A percentile compares a stretch with the other conserved stretches of the same genome.
These are phyloP conservation scores for Aspergillus fumigatus DNA, from an alignment of 2,329 filamentous ascomycete genomes.

Conservation along the genomic window DNA sequence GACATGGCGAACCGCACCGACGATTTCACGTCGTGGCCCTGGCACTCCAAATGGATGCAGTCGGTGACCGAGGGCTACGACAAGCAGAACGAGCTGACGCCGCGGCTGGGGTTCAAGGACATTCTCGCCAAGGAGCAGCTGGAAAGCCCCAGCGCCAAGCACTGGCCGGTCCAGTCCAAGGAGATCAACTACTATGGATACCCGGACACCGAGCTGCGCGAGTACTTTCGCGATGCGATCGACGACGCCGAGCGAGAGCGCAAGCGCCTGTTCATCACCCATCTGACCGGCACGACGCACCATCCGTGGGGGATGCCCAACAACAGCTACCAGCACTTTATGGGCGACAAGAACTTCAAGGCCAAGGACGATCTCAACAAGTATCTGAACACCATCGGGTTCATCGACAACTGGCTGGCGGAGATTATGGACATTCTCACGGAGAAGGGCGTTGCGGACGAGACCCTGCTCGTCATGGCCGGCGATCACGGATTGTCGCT, in stretches of 20 bases:
- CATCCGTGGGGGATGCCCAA: conserved; percentile 30
- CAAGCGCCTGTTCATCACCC: conserved; percentile 29
- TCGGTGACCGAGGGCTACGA: conserved; percentile 29
- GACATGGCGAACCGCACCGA: conserved; percentile 19
- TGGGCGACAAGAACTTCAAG: conserved; percentile 8
- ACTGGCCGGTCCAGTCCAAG: conserved; percentile 20
- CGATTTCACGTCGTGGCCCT: conserved; percentile 29
- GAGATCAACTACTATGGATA: conserved; percentile 33
- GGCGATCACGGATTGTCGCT: conserved; percentile 34
- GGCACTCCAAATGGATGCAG: conserved; percentile 32
- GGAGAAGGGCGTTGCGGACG: conserved; percentile 28
- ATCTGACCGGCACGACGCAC: conserved; percentile 32
- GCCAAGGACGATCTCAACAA: conserved; percentile 22
- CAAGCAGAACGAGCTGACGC: conserved; percentile 24
- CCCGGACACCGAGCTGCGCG: conserved; percentile 26
- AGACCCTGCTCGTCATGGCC: conserved; percentile 31
- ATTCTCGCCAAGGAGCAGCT: conserved; percentile 25
- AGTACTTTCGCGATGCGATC: conserved; percentile 31
- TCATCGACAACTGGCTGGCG: conserved; percentile 28
- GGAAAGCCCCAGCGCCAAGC: conserved; percentile 19
- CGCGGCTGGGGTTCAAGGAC: conserved; percentile 24
- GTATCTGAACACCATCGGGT: conserved; percentile 30
- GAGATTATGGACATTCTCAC: conserved; percentile 27
- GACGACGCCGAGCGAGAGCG: conserved; percentile 28
- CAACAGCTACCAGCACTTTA: conserved; percentile 20